Conservation (phyloP, 1,284 basidiomycete genomes). For the Papiliotrema nemorosa region DNA sequence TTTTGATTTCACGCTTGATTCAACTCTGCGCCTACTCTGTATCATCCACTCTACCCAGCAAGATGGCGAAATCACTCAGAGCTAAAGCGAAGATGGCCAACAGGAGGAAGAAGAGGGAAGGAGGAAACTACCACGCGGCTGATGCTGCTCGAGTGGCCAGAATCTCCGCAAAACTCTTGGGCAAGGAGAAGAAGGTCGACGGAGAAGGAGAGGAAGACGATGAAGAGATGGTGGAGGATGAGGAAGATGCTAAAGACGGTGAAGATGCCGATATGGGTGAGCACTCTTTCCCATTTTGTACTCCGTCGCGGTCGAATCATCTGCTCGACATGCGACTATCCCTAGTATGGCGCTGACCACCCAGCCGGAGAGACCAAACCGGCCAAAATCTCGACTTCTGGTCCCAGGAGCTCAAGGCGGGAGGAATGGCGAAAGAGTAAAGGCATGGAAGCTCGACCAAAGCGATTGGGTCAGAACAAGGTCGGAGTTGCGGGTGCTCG, state of each 20-base stretch:
- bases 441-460: slow-evolving; percentile 43
- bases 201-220: slow-evolving; percentile 60
- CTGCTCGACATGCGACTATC: no score
- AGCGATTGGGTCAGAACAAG: slow-evolving; percentile 34
- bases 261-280: slow-evolving; percentile 27
- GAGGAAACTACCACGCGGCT: slow-evolving; percentile 75
- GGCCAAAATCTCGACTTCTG: slow-evolving; percentile 48
- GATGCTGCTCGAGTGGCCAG: slow-evolving; percentile 79
- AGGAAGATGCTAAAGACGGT: slow-evolving; percentile 17
- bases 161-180: slow-evolving; percentile 69
- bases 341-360: background rate
- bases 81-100: slow-evolving; percentile 83
- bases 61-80: slow-evolving; percentile 89
- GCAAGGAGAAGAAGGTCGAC: slow-evolving; percentile 70
- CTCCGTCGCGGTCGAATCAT: no score
- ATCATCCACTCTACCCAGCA: slow-evolving; percentile 9
- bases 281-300: slow-evolving; percentile 6
- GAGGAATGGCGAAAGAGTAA: slow-evolving; percentile 47
- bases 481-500: slow-evolving; percentile 31
- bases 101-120: slow-evolving; percentile 77
- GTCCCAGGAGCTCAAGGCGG: slow-evolving; percentile 39
- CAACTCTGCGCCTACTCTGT: no score
- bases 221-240: slow-evolving; percentile 17
- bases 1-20: no score
- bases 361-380: slow-evolving; percentile 11